Evolutionary conservation across 768 basidiomycete genomes (phyloP).

Genomic region (Lentinula detonsa): DNA sequence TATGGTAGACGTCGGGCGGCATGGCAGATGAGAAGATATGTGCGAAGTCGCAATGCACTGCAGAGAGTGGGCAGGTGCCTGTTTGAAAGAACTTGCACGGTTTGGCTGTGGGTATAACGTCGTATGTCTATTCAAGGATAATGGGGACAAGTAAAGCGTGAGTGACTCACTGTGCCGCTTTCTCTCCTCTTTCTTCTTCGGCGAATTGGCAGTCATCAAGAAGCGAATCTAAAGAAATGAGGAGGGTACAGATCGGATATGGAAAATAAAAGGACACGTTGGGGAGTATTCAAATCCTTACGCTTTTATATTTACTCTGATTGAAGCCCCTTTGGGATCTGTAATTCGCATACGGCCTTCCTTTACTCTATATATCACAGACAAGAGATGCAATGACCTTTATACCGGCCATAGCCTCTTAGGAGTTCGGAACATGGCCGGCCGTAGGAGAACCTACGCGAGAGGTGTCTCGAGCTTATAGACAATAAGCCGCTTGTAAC

Average conservation of each 20-base stretch:
- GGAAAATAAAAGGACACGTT: not conserved
- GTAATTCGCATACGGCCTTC: not conserved
- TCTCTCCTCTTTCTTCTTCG: not conserved
- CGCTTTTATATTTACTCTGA: not conserved
- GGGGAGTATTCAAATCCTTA: not conserved
- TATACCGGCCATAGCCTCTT: not conserved
- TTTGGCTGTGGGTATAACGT: constrained; percentile 27
- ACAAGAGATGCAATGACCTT: constrained; percentile 1
- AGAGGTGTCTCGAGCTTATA: not conserved
- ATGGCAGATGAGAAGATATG: constrained; percentile 26
- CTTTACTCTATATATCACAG: constrained; percentile 3
- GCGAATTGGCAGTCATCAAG: not conserved
- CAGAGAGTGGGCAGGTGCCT: constrained; percentile 34
- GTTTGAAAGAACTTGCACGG: constrained; percentile 44
- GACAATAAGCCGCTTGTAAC: not conserved
- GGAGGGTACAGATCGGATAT: not conserved
- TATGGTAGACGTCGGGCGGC: constrained; percentile 15
- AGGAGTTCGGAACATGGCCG: not conserved
- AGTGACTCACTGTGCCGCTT: constrained; percentile 4
- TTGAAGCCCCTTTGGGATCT: not conserved
- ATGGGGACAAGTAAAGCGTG: not conserved
- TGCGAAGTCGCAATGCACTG: constrained; percentile 41
- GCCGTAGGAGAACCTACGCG: not conserved
- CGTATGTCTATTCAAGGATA: not conserved
- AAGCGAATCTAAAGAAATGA: not conserved